These are phyloP conservation scores for Akanthomyces uredinophilus DNA, from an alignment of 2,329 filamentous ascomycete species.

Conservation along the genomic window DNA sequence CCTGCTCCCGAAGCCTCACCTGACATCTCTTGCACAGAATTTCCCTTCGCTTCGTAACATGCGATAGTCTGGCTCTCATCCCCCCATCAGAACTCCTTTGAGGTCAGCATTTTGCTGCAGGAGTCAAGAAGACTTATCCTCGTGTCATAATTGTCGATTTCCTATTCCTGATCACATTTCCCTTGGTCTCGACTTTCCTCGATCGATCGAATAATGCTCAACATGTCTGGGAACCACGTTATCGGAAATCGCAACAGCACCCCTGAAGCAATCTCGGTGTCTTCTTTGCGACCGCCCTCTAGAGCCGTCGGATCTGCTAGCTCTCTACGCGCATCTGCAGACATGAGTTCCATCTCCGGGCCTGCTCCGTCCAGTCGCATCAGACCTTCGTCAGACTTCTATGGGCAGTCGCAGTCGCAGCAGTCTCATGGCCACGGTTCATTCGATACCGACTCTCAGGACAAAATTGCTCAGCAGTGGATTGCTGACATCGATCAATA, in stretches of 20 bases:
- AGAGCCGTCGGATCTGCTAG: constrained; percentile 73
- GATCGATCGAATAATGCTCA: constrained; percentile 40
- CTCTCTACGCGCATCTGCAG: constrained; percentile 88
- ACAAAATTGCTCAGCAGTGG: constrained; percentile 96
- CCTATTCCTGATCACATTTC: constrained; percentile 19
- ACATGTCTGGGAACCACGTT: constrained; percentile 63
- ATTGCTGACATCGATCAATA: constrained; percentile 98
- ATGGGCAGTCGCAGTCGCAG: constrained; percentile 69
- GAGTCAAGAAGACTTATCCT: constrained; percentile 40
- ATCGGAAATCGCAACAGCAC: constrained; percentile 93
- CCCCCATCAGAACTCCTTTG: constrained; percentile 56
- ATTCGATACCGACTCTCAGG: constrained; percentile 73
- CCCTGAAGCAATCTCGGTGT: constrained; percentile 79
- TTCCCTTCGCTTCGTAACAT: constrained; percentile 26
- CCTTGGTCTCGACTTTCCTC: constrained; percentile 6
- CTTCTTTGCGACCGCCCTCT: constrained; percentile 78
- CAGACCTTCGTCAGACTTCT: constrained; percentile 92
- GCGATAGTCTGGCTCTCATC: constrained; percentile 26
- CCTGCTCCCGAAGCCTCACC: constrained; percentile 11
- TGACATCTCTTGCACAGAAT: constrained; percentile 22
- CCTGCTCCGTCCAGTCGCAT: constrained; percentile 70
- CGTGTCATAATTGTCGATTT: constrained; percentile 21
- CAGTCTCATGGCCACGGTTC: constrained; percentile 62
- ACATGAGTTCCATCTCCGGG: constrained; percentile 78
- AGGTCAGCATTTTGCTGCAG: constrained; percentile 82